Evolutionary conservation across 352 stramenopile species (phyloP).

Genomic region (Globisporangium alternatum): DNA sequence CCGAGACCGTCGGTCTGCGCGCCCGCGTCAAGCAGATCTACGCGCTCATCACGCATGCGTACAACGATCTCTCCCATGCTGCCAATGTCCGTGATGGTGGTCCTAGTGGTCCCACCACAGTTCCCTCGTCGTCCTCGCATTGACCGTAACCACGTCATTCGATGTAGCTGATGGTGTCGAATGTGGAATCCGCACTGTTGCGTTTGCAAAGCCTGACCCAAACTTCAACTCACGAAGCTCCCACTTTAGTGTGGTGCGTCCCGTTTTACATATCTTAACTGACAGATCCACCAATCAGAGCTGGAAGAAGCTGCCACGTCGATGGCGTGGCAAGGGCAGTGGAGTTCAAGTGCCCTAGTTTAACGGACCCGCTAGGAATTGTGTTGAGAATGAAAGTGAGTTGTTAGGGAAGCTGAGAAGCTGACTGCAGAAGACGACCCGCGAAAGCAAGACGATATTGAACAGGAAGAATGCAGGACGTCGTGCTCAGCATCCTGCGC

Average conservation of each 20-base stretch:
- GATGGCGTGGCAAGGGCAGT: not conserved
- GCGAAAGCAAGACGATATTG: not conserved
- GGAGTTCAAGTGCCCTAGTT: conserved; percentile 17
- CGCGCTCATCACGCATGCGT: conserved; percentile 44
- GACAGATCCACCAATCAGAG: conserved; percentile 3
- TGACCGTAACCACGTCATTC: not conserved
- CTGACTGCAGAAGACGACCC: not conserved
- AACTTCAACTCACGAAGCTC: conserved; percentile 1
- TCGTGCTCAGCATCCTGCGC: conserved; percentile 67
- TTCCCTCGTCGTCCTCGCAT: not conserved
- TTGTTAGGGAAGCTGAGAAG: not conserved
- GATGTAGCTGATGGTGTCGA: not conserved
- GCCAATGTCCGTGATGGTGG: not conserved
- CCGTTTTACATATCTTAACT: conserved; percentile 1
- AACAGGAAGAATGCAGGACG: conserved; percentile 36
- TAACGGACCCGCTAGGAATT: not conserved
- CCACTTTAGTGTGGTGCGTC: conserved; percentile 1
- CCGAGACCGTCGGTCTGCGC: conserved; percentile 26
- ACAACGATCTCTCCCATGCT: conserved; percentile 32
- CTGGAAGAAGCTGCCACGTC: conserved; percentile 2
- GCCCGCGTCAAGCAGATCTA: conserved; percentile 30
- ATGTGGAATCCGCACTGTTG: not conserved
- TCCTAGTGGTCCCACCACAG: too few species aligned
- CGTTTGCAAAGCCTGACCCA: not conserved
- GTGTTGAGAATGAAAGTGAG: conserved; percentile 4